Conservation (phyloP, 768 basidiomycete species). For the Kwoniella europaea region DNA sequence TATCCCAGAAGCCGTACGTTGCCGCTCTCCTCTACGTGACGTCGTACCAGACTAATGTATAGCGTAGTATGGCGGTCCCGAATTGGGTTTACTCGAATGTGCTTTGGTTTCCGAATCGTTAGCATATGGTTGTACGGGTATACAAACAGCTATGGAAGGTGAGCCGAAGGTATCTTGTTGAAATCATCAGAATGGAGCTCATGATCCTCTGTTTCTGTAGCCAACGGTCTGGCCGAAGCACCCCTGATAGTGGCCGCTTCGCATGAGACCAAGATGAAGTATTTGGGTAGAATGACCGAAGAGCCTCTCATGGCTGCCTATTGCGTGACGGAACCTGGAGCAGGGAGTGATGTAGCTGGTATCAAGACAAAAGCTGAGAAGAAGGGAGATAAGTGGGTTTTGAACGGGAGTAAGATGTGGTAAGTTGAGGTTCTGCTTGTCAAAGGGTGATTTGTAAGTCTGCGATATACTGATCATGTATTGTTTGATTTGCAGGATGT, state of each 20-base stretch:
- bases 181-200: not conserved
- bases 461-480: not conserved
- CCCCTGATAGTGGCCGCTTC: slow-evolving; percentile 58
- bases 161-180: not conserved
- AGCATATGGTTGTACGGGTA: slow-evolving; percentile 57
- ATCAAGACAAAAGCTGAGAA: slow-evolving; percentile 59
- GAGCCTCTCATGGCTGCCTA: slow-evolving; percentile 60
- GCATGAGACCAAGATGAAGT: slow-evolving; percentile 58
- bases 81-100: slow-evolving; percentile 56
- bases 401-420: slow-evolving; percentile 62
- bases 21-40: not conserved
- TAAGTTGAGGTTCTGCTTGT: slow-evolving; percentile 11
- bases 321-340: slow-evolving; percentile 58
- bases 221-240: slow-evolving; percentile 58
- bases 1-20: slow-evolving; percentile 57
- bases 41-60: not conserved
- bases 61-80: slow-evolving; percentile 57
- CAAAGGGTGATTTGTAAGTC: not conserved
- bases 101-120: slow-evolving; percentile 58
- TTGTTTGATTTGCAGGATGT: slow-evolving; percentile 32
- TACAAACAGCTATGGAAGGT: slow-evolving; percentile 59
- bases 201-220: slow-evolving; percentile 20
- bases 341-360: slow-evolving; percentile 60
- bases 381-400: slow-evolving; percentile 56
- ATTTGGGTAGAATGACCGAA: slow-evolving; percentile 59